Evolutionary conservation across 305 asterid genomes (phyloP).

Genomic region (Fraxinus floribunda): DNA sequence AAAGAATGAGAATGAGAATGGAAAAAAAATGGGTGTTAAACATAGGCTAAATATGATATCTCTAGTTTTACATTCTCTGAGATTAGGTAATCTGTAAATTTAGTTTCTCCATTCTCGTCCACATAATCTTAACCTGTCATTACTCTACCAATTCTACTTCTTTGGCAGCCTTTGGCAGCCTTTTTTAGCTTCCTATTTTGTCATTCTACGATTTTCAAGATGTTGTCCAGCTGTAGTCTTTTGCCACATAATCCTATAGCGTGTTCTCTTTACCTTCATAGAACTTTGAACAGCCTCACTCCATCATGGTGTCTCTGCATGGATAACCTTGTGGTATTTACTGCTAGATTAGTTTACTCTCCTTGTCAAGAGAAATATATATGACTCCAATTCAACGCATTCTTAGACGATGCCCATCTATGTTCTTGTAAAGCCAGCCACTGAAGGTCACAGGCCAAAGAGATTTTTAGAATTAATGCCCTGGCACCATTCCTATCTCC

Average conservation of each 20-base stretch:
- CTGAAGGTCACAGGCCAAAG: neutral
- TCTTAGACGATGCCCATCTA: neutral
- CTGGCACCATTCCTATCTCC: neutral
- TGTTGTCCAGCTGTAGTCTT: neutral
- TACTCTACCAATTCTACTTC: neutral
- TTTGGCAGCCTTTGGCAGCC: neutral
- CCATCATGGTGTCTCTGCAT: neutral
- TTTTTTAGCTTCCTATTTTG: neutral
- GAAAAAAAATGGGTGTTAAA: too few relatives aligned
- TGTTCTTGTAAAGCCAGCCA: neutral
- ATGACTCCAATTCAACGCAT: neutral
- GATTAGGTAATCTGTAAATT: neutral
- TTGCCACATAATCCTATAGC: neutral
- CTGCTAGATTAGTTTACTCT: neutral
- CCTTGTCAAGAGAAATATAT: neutral
- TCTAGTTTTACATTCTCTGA: neutral
- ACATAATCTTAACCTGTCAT: neutral
- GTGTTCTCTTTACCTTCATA: neutral
- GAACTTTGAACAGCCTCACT: neutral
- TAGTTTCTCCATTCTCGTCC: neutral
- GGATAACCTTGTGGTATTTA: neutral
- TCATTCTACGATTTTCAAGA: neutral
- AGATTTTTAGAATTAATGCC: neutral
- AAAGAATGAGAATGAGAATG: too few relatives aligned
- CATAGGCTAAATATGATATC: neutral